Evolutionary conservation across 164 flowering plant species (phyloP), one percentile per base, ranked within the genome.

Genomic region (grape (Vitis vinifera)): DNA sequence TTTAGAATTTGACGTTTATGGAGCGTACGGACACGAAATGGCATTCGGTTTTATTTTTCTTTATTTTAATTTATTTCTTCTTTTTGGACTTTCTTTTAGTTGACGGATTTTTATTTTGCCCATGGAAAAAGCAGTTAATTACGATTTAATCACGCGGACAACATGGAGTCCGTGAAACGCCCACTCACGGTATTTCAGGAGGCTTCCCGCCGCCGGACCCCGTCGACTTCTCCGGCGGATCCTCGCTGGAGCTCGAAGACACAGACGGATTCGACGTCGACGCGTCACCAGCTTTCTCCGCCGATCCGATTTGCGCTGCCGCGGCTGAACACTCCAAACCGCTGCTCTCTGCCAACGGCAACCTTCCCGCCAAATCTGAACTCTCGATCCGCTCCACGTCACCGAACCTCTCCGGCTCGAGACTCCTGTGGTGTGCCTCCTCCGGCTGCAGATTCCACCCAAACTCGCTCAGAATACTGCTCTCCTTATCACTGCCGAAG

Each of bases 241-340:
- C 94, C 58, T 90, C 97, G 71, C 85, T 81, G 13, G 93, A 87
- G 84, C 88, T 84, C 8, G 96, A 87, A 0, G 90, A 87, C 7
- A 79, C 80, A 10, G 89, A 85, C 16, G 79, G 88, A 66, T 71
- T 80, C 19, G 80, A 63, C 19, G 78, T 70, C 52, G 79, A 59
- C 59, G 78, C 75, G 27, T 74, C 79, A 19, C 56, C 62, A 6
- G 58, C 31, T 70, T 15, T 37, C 71, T 11, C 55, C 60, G 31
- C 68, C 31, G 77, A 69, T 68, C 68, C 68, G 62, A 31, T 65
- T 55, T 53, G 66, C 23, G 30, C 72, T 3, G 62, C 66, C 47
- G 70, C 27, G 49, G 44, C 70, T 7, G 69, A 63, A 59, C 53
- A 11, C 14, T 17, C 57, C n/a, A 55, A 48, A 16, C 53, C 61